phyloP scores from a whole-genome alignment of 805 yeast species.

The Candida namnaoensis region DNA sequence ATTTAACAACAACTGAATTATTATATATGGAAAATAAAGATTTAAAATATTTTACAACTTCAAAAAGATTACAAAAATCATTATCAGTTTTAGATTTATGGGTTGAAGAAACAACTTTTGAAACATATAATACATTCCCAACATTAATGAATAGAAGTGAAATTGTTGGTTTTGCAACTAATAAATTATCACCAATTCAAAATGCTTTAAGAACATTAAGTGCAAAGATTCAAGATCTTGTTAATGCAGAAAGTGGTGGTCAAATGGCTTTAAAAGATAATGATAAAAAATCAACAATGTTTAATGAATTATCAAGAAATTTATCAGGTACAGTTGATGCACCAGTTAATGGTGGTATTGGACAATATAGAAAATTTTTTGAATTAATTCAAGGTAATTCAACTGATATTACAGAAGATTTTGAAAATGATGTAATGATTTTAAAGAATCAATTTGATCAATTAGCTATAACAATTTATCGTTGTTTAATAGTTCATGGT shows the following conservation, averaged over 20 bases:
- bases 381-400: slow-evolving; percentile 21
- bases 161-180: slow-evolving; percentile 37
- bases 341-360: slow-evolving; percentile 90
- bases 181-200: slow-evolving; percentile 72
- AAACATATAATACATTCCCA: slow-evolving; percentile 72
- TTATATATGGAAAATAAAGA: slow-evolving; percentile 71
- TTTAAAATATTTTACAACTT: slow-evolving; percentile 58
- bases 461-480: slow-evolving; percentile 52
- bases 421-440: slow-evolving; percentile 18
- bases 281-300: slow-evolving; percentile 36
- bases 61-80: slow-evolving; percentile 67
- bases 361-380: slow-evolving; percentile 69
- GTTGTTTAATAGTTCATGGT: slow-evolving; percentile 65
- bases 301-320: slow-evolving; percentile 60
- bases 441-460: slow-evolving; percentile 49
- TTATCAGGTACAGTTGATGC: slow-evolving; percentile 84
- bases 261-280: slow-evolving; percentile 43
- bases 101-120: slow-evolving; percentile 83
- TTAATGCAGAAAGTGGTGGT: slow-evolving; percentile 55
- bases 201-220: slow-evolving; percentile 67
- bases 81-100: slow-evolving; percentile 67
- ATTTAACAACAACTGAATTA: slow-evolving; percentile 46
- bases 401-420: slow-evolving; percentile 7
- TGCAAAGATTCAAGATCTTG: slow-evolving; percentile 63
- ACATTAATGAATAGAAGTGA: slow-evolving; percentile 82